Conservation (phyloP, 768 basidiomycete species). For the Termitomyces sp. region DNA sequence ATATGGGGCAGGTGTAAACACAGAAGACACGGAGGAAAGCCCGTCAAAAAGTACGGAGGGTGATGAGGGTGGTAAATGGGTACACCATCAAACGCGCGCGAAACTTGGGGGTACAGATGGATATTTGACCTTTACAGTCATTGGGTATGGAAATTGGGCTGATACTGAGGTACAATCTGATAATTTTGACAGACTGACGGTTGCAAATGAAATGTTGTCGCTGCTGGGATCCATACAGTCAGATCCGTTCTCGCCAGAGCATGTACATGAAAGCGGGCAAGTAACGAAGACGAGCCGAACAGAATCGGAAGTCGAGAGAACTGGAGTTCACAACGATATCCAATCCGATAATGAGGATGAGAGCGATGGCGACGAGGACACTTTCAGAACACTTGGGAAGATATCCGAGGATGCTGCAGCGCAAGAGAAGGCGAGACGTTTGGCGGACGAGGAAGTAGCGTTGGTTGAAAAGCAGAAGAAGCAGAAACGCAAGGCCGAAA, state of each 20-base stretch:
- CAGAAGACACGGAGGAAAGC: slow-evolving; percentile 21
- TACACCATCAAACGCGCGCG: slow-evolving; percentile 65
- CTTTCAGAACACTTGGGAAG: slow-evolving; percentile 22
- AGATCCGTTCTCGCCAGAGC: slow-evolving; percentile 69
- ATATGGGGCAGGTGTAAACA: slow-evolving; percentile 40
- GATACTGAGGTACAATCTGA: slow-evolving; percentile 7
- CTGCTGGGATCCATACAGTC: slow-evolving; percentile 78
- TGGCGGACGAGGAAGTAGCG: slow-evolving; percentile 18
- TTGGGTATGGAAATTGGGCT: slow-evolving; percentile 57
- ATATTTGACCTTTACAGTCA: slow-evolving; percentile 77
- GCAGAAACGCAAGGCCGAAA: slow-evolving; percentile 14
- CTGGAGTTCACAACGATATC: slow-evolving; percentile 13
- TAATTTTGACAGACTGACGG: slow-evolving; percentile 55
- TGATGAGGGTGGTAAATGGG: slow-evolving; percentile 70
- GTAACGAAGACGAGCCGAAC: slow-evolving; percentile 10
- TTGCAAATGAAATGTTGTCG: slow-evolving; percentile 93
- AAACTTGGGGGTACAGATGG: slow-evolving; percentile 67
- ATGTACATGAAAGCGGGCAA: slow-evolving; percentile 30
- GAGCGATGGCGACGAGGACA: slow-evolving; percentile 22
- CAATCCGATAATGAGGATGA: slow-evolving; percentile 16
- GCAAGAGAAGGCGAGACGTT: slow-evolving; percentile 21
- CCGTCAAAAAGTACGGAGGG: slow-evolving; percentile 25
- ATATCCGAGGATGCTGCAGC: slow-evolving; percentile 21
- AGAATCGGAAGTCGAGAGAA: slow-evolving; percentile 19
- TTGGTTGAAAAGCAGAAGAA: slow-evolving; percentile 20